Conservation (phyloP, 2,329 filamentous ascomycete genomes). For the Cercospora canescens region DNA sequence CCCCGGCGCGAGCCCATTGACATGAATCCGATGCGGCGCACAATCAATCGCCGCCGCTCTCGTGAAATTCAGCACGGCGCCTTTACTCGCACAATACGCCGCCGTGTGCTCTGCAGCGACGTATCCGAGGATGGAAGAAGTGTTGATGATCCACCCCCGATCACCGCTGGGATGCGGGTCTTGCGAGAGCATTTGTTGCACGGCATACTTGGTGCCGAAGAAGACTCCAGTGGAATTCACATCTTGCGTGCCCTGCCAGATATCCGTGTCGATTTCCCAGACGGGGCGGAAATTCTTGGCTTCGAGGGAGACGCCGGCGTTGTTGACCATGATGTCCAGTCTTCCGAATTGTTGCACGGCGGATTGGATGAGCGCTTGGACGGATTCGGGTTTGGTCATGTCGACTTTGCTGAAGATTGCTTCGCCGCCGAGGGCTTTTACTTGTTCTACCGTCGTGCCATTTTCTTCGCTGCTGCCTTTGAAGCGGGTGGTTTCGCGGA, state of each 20-base stretch:
- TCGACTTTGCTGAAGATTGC: conserved; percentile 41
- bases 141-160: conserved; percentile 54
- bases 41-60: conserved; percentile 32
- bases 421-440: conserved; percentile 33
- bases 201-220: conserved; percentile 48
- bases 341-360: conserved; percentile 25
- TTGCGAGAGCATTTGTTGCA: conserved; percentile 53
- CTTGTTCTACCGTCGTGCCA: conserved; percentile 36
- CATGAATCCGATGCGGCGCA: conserved; percentile 31
- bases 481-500: conserved; percentile 24
- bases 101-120: conserved; percentile 42
- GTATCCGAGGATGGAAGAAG: conserved; percentile 46
- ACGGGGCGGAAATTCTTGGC: conserved; percentile 21
- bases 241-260: conserved; percentile 30
- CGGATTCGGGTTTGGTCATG: conserved; percentile 28
- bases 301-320: conserved; percentile 20
- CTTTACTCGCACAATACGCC: conserved; percentile 32
- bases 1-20: conserved; percentile 33
- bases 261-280: conserved; percentile 22
- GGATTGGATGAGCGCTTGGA: conserved; percentile 26
- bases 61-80: conserved; percentile 31
- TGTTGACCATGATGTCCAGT: conserved; percentile 24
- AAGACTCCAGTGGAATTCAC: conserved; percentile 45
- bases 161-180: conserved; percentile 41
- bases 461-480: conserved; percentile 22